Evolutionary conservation across 306 rosid species (phyloP).

Genomic region (Elaeagnus macrophylla): DNA sequence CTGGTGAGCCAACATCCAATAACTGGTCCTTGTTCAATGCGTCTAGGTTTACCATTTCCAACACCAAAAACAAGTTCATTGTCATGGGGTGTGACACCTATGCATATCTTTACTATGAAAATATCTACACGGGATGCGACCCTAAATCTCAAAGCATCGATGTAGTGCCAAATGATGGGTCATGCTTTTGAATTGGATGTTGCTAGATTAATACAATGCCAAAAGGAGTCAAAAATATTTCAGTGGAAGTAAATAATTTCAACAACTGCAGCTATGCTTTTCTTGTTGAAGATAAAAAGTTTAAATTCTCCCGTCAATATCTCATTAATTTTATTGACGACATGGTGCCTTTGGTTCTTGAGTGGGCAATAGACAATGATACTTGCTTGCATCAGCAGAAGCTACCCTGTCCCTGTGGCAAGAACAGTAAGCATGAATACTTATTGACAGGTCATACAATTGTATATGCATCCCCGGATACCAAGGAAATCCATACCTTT

Average conservation of each 20-base stretch:
- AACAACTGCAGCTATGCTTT: constrained; percentile 19
- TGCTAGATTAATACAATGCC: constrained; percentile 21
- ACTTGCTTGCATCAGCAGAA: background rate
- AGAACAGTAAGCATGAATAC: background rate
- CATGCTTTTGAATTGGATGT: constrained; percentile 17
- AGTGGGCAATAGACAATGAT: constrained; percentile 7
- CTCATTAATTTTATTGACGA: background rate
- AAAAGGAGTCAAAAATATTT: background rate
- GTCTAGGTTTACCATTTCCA: background rate
- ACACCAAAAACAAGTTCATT: constrained; percentile 5
- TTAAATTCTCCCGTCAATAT: constrained; percentile 4
- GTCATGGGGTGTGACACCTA: constrained; percentile 18
- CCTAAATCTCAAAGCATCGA: constrained; percentile 1
- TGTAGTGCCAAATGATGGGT: background rate
- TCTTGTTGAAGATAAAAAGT: background rate
- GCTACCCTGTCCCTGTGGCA: background rate
- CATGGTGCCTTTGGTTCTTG: background rate
- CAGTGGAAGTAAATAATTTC: background rate
- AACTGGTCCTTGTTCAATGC: background rate
- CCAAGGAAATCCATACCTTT: constrained; percentile 5
- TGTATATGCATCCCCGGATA: background rate
- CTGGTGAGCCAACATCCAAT: background rate
- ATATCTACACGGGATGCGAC: constrained; percentile 9
- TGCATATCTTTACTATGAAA: constrained; percentile 3
- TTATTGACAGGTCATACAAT: too few species aligned